Evolutionary conservation across 148 eudicot species (phyloP).

Genomic region (Fagopyrum esculentum): DNA sequence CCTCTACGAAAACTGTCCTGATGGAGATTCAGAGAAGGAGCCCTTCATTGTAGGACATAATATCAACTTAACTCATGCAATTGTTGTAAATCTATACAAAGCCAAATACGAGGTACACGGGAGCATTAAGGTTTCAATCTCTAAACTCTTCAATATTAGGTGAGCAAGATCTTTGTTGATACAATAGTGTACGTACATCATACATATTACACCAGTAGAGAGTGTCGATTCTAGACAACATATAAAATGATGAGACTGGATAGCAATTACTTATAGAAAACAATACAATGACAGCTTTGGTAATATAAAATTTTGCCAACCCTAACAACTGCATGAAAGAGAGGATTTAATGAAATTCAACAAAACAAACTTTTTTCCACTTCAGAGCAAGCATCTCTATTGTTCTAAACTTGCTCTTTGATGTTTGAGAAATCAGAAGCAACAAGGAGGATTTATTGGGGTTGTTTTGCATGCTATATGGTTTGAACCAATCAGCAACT

Average conservation of each 20-base stretch:
- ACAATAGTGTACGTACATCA: background rate
- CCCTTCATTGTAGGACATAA: conserved; percentile 70
- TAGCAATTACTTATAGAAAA: background rate
- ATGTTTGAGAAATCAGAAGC: conserved; percentile 27
- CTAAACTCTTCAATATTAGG: background rate
- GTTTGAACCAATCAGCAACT: conserved; percentile 61
- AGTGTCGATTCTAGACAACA: background rate
- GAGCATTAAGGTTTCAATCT: conserved; percentile 23
- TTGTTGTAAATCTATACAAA: conserved; percentile 43
- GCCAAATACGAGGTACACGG: conserved; percentile 47
- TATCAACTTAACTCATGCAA: conserved; percentile 57
- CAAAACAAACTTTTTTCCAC: background rate
- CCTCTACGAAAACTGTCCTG: conserved; percentile 48
- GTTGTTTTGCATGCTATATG: conserved; percentile 51
- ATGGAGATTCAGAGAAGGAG: conserved; percentile 61
- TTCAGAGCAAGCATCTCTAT: conserved; percentile 3
- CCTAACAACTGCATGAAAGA: background rate
- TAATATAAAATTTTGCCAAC: background rate
- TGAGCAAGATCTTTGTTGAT: background rate
- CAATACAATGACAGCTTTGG: background rate
- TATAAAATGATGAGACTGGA: background rate
- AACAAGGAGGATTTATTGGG: conserved; percentile 59
- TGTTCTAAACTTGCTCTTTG: background rate
- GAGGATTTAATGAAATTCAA: background rate
- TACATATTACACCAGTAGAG: background rate